Evolutionary conservation across 495 filamentous ascomycete species (phyloP), one percentile per base, ranked within the genome.

Genomic region (Penicillium tannophilum): DNA sequence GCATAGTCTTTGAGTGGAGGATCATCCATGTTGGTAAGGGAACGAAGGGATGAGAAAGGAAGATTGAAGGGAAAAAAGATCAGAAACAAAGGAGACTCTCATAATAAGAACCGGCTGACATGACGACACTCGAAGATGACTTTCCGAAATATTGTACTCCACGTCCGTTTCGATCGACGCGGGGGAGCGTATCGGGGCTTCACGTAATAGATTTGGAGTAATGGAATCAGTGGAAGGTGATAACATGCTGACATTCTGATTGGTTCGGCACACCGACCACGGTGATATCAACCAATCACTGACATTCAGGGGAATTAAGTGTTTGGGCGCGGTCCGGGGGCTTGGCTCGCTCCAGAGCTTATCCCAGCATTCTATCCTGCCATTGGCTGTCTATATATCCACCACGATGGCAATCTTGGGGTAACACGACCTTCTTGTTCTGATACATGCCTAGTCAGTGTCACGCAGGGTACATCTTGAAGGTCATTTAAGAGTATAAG

Each of bases 171-270:
- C 3, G 45, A 51, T 44, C 35, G 36, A 42, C 47, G 41, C 46
- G 36, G 59, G 58, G 47, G 26, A 52, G n/a, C 17, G 35, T 51
- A 28, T 45, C 47, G 30, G 10, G 20, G 47, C 36, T 26, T 65
- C 65, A 70, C 45, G 59, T 70, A 72, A 69, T 64, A 20, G 48
- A 54, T 60, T 67, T 69, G 65, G 67, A 64, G 69, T 71, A 63
- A 58, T 60, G 28, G 20, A 47, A 41, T 19, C 49, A 2, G 23
- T 30, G 42, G 39, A 49, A 44, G 36, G 20, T 42, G 65, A 68
- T 68, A 70, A 55, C 36, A 23, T 39, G 10, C 59, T 45, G 54
- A 14, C 19, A 0, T 7, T 26, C 0, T 65, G 26, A 68, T 63
- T 70, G 60, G 67, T 4, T 10, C 0, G 14, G 5, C 11, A 3